A percentile compares a stretch with the other conserved stretches of the same genome.
Evolutionary conservation across 1,284 basidiomycete species (phyloP).

Genomic region (Hypsizygus ulmarius): DNA sequence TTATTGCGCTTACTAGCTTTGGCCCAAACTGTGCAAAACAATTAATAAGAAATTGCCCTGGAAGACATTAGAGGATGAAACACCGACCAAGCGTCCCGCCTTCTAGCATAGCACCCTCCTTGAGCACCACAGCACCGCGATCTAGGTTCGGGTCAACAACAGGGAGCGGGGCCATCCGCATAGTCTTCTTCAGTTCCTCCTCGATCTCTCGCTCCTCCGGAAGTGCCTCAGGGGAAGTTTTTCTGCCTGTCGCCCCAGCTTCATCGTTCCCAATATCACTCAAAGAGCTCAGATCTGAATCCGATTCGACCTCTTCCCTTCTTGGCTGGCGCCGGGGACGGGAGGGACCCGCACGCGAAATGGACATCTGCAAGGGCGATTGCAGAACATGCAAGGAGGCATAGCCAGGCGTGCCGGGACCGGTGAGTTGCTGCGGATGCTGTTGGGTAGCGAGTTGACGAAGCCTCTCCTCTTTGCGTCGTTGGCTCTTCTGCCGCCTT

Average conservation of each 20-base stretch:
- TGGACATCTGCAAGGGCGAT: neutral
- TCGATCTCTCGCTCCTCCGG: neutral
- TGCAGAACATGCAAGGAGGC: neutral
- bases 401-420: constrained; percentile 6
- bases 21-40: constrained; percentile 53
- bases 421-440: neutral
- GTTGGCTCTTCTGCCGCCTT: constrained; percentile 50
- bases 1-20: constrained; percentile 49
- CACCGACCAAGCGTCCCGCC: constrained; percentile 52
- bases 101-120: constrained; percentile 35
- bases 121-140: constrained; percentile 26
- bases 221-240: neutral
- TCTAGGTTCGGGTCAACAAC: constrained; percentile 16
- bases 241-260: constrained; percentile 11
- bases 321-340: neutral
- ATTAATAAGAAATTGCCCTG: constrained; percentile 5
- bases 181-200: constrained; percentile 25
- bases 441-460: constrained; percentile 14
- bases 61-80: constrained; percentile 6
- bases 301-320: constrained; percentile 16
- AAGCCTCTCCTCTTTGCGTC: constrained; percentile 43
- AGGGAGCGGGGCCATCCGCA: constrained; percentile 24
- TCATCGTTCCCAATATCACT: constrained; percentile 29
- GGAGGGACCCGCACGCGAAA: constrained; percentile 1
- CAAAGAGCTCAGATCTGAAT: constrained; percentile 37